Evolutionary conservation across 768 basidiomycete genomes (phyloP).

Genomic region (Amanita thiersii): DNA sequence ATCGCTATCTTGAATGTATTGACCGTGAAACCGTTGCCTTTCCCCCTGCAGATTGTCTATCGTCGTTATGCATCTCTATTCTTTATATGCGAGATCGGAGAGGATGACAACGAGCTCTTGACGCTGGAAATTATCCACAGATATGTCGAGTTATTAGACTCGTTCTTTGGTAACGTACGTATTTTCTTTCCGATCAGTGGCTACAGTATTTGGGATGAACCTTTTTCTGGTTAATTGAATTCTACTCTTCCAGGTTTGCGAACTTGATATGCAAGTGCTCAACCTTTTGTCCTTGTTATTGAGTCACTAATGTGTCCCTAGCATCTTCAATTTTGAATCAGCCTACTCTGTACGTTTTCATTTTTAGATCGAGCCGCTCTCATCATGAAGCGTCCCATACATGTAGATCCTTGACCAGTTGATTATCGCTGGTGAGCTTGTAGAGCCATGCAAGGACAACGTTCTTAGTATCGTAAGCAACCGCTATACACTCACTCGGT

Average conservation of each 20-base stretch:
- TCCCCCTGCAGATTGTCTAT: conserved; percentile 73
- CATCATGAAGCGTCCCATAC: no score
- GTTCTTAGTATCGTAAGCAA: conserved; percentile 33
- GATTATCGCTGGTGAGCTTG: conserved; percentile 88
- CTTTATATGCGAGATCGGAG: conserved; percentile 84
- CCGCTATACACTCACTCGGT: no score
- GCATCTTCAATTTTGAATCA: conserved; percentile 97
- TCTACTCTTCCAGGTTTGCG: conserved; percentile 65
- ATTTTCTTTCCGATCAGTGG: conserved; percentile 21
- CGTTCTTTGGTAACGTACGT: conserved; percentile 80
- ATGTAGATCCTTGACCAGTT: conserved; percentile 83
- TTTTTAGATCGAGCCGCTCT: not conserved
- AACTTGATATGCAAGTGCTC: conserved; percentile 74
- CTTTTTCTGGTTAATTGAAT: conserved; percentile 15
- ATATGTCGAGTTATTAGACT: conserved; percentile 87
- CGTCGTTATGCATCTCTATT: conserved; percentile 92
- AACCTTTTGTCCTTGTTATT: not conserved
- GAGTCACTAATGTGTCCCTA: conserved; percentile 17
- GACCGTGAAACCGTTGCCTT: conserved; percentile 25
- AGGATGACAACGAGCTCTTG: conserved; percentile 84
- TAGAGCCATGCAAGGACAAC: conserved; percentile 79
- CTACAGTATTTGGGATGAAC: not conserved
- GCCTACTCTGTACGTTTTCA: conserved; percentile 65
- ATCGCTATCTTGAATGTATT: not conserved
- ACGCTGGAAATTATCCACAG: conserved; percentile 91